Percentiles rank a stretch among this genome's conserved stretches.
phyloP scores from a whole-genome alignment of 257 asterid species.

The Solanum raphanifolium region DNA sequence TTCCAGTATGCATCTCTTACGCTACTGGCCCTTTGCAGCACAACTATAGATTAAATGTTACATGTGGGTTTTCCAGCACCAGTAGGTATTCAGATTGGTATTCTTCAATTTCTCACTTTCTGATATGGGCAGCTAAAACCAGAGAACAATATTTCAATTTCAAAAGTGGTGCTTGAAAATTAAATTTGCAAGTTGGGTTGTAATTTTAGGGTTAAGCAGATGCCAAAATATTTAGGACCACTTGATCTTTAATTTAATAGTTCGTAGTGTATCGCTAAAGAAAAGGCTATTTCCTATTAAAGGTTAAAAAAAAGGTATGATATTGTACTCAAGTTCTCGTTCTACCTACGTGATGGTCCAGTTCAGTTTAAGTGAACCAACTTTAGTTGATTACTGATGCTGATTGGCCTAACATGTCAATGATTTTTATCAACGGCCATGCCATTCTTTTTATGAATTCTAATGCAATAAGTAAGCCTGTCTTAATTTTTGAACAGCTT shows the following conservation, averaged over 20 bases:
- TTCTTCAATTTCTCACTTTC: neutral
- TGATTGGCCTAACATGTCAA: neutral
- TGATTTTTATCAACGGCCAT: neutral
- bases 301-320: neutral
- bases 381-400: neutral
- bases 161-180: neutral
- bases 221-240: neutral
- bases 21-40: neutral
- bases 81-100: neutral
- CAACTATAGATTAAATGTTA: neutral
- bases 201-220: neutral
- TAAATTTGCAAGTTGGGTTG: neutral
- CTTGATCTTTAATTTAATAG: neutral
- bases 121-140: neutral
- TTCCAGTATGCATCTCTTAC: neutral
- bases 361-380: neutral
- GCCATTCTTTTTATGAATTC: neutral
- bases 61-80: neutral
- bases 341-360: neutral
- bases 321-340: neutral
- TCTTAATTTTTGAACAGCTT: neutral
- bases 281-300: neutral
- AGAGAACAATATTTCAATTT: neutral
- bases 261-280: neutral
- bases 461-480: neutral